Percentiles rank a stretch among this genome's conserved stretches.
phyloP scores from a whole-genome alignment of 768 basidiomycete species.

The Auriculariales sp. region DNA sequence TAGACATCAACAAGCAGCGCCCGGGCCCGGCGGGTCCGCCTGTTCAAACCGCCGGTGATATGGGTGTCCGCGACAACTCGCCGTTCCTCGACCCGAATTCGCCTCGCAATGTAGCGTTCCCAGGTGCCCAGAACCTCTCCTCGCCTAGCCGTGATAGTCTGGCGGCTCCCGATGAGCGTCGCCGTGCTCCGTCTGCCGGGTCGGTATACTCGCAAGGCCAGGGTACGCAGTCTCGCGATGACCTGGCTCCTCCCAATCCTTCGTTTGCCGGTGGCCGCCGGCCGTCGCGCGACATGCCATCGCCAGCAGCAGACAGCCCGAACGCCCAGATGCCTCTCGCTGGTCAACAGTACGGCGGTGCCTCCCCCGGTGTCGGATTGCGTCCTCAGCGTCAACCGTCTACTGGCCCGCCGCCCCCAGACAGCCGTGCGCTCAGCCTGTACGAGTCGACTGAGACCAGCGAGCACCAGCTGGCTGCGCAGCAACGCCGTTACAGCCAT shows the following conservation, averaged over 20 bases:
- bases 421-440: background rate
- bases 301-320: background rate
- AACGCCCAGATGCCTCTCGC: background rate
- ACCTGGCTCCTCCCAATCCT: background rate
- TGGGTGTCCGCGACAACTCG: background rate
- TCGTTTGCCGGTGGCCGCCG: background rate
- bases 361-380: background rate
- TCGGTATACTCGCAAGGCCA: background rate
- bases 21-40: background rate
- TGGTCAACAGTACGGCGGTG: background rate
- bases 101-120: background rate
- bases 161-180: background rate
- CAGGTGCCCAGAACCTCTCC: no score
- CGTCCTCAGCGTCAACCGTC: background rate
- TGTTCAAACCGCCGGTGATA: background rate
- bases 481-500: slow-evolving; percentile 1
- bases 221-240: background rate
- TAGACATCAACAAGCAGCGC: background rate
- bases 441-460: background rate
- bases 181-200: background rate
- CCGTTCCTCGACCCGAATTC: background rate
- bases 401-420: no score
- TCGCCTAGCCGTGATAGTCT: background rate
- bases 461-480: background rate
- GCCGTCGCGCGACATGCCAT: background rate